Evolutionary conservation across 371 early-diverging fungal species (phyloP), one percentile per base, ranked within the genome.

Genomic region (Mortierella sp.): DNA sequence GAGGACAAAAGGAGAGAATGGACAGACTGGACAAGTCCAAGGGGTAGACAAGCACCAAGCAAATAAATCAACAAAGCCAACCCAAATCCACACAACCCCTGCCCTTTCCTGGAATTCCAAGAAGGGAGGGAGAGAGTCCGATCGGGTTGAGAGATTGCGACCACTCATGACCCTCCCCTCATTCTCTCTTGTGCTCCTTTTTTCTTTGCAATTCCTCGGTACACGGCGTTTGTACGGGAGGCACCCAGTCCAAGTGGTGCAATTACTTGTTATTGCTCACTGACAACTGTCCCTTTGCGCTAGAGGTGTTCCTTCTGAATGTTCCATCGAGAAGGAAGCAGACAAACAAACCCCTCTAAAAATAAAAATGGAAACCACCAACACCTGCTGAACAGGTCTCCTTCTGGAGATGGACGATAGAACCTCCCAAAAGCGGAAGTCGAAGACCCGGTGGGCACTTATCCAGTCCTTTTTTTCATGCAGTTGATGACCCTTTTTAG

Each of bases 371-470:
- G 67, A 67, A 37, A 24, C 67, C 34, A 24, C 67, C 34, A 67
- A 10, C 67, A 67, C 43, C 40, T 37, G 37, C 67, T 67, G 67
- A 40, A 67, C 24, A 40, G 34, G 67, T 67, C 40, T 54, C 34
- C 31, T 61, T 61, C 61, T 34, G 34, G 61, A 61, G 31, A 61
- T 34, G 19, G 10, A 21, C 40, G 67, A 67, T 67, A 37, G 69
- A 24, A 57, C 59, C 70, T 19, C 71, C 80, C 74, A 74, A 70
- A 75, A 70, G 69, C 72, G 80, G 80, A 80, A 80, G 80, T 80
- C 75, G 26, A 72, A 72, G 80, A 75, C 80, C 80, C 75, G 72
- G 80, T 80, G 80, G 72, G 70, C 79, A 34, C 16, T 34, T 34
- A 5, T 34, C 19, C 21, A 37, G 37, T 37, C 37, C 37, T 19